A percentile compares a stretch with the other conserved stretches of the same genome.
Evolutionary conservation across 139 green algal species (phyloP).

Genomic region (Diplosphaera chodatii): DNA sequence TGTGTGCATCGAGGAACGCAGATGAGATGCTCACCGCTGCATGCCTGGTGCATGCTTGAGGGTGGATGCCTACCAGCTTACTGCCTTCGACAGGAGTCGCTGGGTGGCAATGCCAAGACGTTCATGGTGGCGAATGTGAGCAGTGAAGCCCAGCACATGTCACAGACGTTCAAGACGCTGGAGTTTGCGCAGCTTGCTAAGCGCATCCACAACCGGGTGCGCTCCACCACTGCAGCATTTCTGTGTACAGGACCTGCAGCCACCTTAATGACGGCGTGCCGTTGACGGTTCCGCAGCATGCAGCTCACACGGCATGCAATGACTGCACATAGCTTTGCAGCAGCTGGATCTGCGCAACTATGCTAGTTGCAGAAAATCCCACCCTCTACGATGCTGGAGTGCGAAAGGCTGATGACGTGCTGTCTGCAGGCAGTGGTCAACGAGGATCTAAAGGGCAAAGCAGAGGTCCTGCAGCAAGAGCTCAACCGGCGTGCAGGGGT

Average conservation of each 20-base stretch:
- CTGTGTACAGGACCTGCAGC: too few species aligned
- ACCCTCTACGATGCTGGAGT: too few species aligned
- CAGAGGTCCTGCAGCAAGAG: constrained; percentile 19
- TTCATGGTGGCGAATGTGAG: constrained; percentile 55
- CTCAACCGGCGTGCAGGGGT: not conserved
- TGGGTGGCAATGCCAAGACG: constrained; percentile 86
- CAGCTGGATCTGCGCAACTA: not conserved
- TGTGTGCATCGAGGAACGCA: too few species aligned
- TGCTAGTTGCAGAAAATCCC: too few species aligned
- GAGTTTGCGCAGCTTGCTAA: constrained; percentile 43
- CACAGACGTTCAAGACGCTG: constrained; percentile 48
- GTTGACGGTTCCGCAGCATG: too few species aligned
- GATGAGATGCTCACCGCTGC: too few species aligned
- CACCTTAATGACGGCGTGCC: too few species aligned
- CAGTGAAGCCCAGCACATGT: constrained; percentile 20
- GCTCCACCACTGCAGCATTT: too few species aligned
- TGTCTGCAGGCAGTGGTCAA: constrained; percentile 34
- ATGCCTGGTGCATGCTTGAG: too few species aligned
- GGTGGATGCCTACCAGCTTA: too few species aligned
- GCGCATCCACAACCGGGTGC: constrained; percentile 30
- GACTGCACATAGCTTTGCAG: too few species aligned
- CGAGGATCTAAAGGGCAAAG: constrained; percentile 31
- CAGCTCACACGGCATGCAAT: not conserved
- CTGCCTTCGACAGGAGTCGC: constrained; percentile 82
- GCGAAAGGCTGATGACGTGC: too few species aligned